Base-by-base conservation (phyloP, 2,329 filamentous ascomycete genomes). In the Alternaria sp. region DNA sequence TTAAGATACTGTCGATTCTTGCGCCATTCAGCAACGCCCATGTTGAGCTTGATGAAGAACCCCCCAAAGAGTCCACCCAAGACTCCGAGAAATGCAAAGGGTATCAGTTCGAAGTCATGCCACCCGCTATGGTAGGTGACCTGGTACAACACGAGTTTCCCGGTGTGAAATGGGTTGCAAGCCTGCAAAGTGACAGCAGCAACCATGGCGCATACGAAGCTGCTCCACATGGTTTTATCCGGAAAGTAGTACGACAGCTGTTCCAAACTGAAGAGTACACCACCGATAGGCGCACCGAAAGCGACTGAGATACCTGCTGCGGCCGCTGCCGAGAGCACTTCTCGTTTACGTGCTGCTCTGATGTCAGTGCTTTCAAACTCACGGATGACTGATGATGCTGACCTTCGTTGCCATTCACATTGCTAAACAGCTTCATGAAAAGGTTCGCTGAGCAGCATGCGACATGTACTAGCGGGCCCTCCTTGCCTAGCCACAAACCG, bases 161-260 rank as follows among this genome's bases (percentile, higher is more conserved):
- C 95, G 1, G 93, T 96, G 52, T 95, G 87, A 76, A 98, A 97
- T 4, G 95, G 95, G 74, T 99, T 95, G 61, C 97, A 86, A 5
- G 92, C 92, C 77, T 98, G 94, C 4, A 99, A 83, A 13, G 93
- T 92, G 36, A 98, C 92, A 17, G 95, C 94, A 14, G 93, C 95
- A n/a, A 96, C 92, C 93, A 98, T 98, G 74, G 95, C 95, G 71
- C 95, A 98, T 39, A 99, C 95, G 73, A 99, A 99, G 71, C 93
- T 97, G 77, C 97, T 95, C 95, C 95, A 99, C 95, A 99, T 98
- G 9, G 95, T 98, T 79, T 98, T 98, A 79, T 98, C 94, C 0
- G 95, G 94, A 69, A 98, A 98, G 78, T 97, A 98, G 77, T 97
- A 98, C 0, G 93, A 96, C 3, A 98, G 82, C 84, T 96, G 92